phyloP scores from a whole-genome alignment of 495 filamentous ascomycete genomes.

The Cryomyces minteri region DNA sequence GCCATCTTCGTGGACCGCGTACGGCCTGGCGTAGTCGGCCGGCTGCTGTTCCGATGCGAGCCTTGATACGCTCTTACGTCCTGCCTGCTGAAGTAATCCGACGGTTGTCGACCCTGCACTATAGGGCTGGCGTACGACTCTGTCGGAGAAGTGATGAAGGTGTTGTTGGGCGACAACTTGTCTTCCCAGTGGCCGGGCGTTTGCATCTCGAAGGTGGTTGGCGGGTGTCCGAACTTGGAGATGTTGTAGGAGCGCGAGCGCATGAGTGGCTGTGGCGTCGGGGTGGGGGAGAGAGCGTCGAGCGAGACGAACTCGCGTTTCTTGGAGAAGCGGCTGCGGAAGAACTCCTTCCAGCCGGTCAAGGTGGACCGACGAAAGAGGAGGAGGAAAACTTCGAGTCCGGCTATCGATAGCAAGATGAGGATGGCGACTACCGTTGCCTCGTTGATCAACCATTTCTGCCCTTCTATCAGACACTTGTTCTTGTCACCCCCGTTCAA shows the following conservation, averaged over 20 bases:
- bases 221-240: slow-evolving; percentile 8
- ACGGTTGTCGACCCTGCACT: no score
- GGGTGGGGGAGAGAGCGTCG: slow-evolving; percentile 32
- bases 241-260: no score
- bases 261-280: no score
- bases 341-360: slow-evolving; percentile 58
- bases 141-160: no score
- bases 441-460: slow-evolving; percentile 44
- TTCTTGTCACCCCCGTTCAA: slow-evolving; percentile 39
- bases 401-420: slow-evolving; percentile 63
- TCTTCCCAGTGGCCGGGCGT: slow-evolving; percentile 1
- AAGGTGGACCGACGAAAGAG: slow-evolving; percentile 71
- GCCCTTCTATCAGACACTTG: slow-evolving; percentile 39
- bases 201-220: slow-evolving; percentile 11
- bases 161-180: no score
- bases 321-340: slow-evolving; percentile 25
- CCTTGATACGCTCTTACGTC: no score
- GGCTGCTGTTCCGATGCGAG: no score
- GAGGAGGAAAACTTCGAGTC: slow-evolving; percentile 67
- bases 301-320: slow-evolving; percentile 70
- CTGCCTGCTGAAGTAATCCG: no score
- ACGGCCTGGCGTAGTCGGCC: no score
- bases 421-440: slow-evolving; percentile 66
- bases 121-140: no score
- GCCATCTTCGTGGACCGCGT: no score